Evolutionary conservation across 108 stramenopile genomes (phyloP), one percentile per base, ranked within the genome.

Genomic region (Schizochytrium sp.): DNA sequence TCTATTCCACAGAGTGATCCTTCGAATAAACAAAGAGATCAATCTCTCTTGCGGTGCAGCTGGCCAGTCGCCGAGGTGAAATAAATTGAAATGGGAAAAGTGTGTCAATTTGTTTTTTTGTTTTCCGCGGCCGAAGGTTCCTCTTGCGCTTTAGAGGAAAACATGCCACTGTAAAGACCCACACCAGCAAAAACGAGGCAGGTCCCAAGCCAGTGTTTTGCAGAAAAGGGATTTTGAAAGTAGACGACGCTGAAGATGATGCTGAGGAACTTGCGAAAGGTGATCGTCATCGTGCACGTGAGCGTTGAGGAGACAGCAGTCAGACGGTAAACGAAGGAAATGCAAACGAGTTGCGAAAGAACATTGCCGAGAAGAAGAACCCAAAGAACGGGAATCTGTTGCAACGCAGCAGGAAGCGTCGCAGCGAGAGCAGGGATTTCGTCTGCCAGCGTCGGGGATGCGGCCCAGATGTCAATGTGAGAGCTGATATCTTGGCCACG

Each of bases 311-410:
- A 53, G 1, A 47, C 23, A 8, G 72, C 72, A 3, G 63, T 47
- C 12, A 88, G 88, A 18, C 29, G 23, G 72, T 72, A 88, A 12
- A 88, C 88, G 34, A 8, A 16, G 12, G 58, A 71, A 18, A 88
- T 51, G 55, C 88, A 88, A 5, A 88, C 72, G 19, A 47, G 63
- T 47, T 88, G 88, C 5, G 88, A 72, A 12, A 88, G 72, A 0
- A 88, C 88, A 4, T 88, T 88, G 21, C 87, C 87, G n/a, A 88
- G 72, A 88, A 72, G 72, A 21, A 88, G 72, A 8, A 69, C 18
- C 69, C 72, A 88, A 87, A 88, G 59, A 21, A 72, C 18, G n/a
- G 76, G 76, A 53, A 53, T 53, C n/a, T 83, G 19, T 6, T 69
- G 63, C 25, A 18, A 8, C 41, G 23, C 8, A 8, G 14, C 14